phyloP scores from a whole-genome alignment of 129 eudicot genomes.

The Helichrysum umbraculigerum region DNA sequence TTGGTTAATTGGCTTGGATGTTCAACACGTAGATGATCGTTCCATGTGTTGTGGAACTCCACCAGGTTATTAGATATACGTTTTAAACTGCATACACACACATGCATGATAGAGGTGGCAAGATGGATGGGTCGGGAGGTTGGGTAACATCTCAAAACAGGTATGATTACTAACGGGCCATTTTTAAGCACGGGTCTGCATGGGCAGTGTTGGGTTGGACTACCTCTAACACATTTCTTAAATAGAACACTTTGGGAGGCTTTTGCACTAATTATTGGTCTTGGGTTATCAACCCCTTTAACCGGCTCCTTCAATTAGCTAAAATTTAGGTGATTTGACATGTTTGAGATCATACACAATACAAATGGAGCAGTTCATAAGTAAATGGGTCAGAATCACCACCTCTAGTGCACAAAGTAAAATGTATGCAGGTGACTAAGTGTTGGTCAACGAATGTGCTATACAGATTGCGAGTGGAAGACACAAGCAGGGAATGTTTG shows the following conservation, averaged over 20 bases:
- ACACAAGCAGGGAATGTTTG: slow-evolving; percentile 50
- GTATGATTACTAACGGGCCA: neutral
- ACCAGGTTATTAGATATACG: slow-evolving; percentile 44
- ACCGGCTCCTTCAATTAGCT: neutral
- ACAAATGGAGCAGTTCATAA: neutral
- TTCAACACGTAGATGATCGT: slow-evolving; percentile 69
- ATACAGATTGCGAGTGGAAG: slow-evolving; percentile 73
- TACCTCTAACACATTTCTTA: neutral
- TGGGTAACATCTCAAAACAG: neutral
- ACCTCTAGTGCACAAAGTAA: neutral
- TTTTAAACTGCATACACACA: neutral
- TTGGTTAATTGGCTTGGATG: slow-evolving; percentile 86
- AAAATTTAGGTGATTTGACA: neutral
- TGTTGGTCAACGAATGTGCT: slow-evolving; percentile 15
- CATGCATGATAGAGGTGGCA: neutral
- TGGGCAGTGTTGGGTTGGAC: neutral
- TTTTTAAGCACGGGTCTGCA: neutral
- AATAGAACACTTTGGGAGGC: neutral
- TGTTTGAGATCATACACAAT: neutral
- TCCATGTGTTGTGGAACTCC: slow-evolving; percentile 92
- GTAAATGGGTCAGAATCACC: neutral
- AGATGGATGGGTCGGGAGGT: neutral
- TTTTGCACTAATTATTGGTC: neutral
- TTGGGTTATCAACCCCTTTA: neutral
- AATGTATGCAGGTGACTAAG: neutral